Base-by-base conservation (phyloP, 23 red algal genomes). In the Gracilariopsis chorda region DNA sequence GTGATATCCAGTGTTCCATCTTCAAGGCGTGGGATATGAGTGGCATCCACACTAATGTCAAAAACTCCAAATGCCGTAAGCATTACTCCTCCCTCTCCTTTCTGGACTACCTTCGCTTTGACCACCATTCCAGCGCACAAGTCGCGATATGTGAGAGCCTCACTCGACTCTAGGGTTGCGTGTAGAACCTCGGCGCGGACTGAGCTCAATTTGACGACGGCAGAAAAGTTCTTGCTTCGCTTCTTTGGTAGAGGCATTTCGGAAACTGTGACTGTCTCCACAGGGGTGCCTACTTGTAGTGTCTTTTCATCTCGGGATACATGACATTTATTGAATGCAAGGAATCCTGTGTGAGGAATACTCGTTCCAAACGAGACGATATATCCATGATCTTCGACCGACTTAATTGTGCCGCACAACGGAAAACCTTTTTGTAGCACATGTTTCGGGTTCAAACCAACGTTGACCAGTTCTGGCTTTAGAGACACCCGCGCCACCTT, bases 301-400 rank as follows among this genome's bases (percentile, higher is more conserved):
- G 20, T 17, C 4, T 75, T 40, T 48, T 76, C 27, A 11, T 73
- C 45, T 13, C 48, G 53, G 0, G 48, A 17, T 28, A 51, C 44
- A 36, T 76, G 48, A 45, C 64, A 75, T 30, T 88, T 76, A 16
- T 88, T 35, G 40, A 88, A 88, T 0, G 62, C 34, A 37, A 91
- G 77, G 33, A 91, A 91, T 23, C 56, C 88, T 32, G 40, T 73
- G 14, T 51, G 42, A 1, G 75, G 4, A 51, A 94, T 67, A 79
- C 77, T 21, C 7, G 17, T 43, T 35, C 91, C 91, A 78, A 94
- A 86, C 11, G 80, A 79, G 43, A 94, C 14, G 4, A 94, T 73
- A 28, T 77, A 85, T 40, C 91, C 91, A 47, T 94, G 91, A 30
- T 94, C 91, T 61, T 94, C 81, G 29, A 94, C 81, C 7, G 91